Conservation (phyloP, 2,329 filamentous ascomycete species). For the Botryotinia convoluta region DNA sequence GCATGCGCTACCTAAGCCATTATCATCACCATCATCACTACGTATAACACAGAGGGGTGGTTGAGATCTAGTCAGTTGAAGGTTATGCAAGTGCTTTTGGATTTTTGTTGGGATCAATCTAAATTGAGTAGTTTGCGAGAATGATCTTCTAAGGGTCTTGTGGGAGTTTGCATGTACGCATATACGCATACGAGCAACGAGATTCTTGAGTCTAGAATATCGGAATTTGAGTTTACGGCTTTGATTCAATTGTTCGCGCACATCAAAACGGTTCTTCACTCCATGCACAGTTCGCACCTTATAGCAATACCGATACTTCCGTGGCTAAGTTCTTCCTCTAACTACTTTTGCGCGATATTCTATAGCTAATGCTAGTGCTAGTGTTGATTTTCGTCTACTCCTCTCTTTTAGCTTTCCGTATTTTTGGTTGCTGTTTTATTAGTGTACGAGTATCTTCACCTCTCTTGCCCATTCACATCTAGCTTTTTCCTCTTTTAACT, state of each 20-base stretch:
- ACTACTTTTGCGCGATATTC: not conserved
- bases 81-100: not conserved
- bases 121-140: not conserved
- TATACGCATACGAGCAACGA: not conserved
- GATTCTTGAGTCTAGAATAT: not conserved
- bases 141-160: not conserved
- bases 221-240: not conserved
- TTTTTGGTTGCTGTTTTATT: not conserved
- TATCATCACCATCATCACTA: not conserved
- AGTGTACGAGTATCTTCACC: not conserved
- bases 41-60: not conserved
- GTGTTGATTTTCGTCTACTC: not conserved
- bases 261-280: not conserved
- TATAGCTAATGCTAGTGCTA: not conserved
- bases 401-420: not conserved
- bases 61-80: not conserved
- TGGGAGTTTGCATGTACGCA: not conserved
- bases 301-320: not conserved
- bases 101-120: not conserved
- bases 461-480: not conserved
- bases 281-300: not conserved
- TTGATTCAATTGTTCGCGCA: not conserved
- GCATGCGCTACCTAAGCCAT: slow-evolving; percentile 6
- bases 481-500: not conserved
- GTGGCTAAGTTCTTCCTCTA: not conserved